Evolutionary conservation across 2,329 filamentous ascomycete species (phyloP).

Genomic region (Alternaria hordeiaustralica): DNA sequence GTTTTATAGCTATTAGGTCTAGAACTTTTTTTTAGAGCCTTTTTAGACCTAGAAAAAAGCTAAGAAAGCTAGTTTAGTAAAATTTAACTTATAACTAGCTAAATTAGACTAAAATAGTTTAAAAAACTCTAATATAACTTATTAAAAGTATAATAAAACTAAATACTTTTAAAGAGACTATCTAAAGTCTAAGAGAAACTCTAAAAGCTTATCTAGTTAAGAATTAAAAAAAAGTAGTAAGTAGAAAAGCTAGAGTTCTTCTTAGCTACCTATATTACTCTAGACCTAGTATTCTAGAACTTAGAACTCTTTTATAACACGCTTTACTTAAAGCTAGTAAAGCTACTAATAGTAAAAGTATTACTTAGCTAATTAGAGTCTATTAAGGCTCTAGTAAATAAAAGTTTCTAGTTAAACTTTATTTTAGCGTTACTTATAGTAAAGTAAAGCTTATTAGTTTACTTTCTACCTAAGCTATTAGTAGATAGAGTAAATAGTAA

Average conservation of each 20-base stretch:
- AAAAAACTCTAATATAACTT: not conserved
- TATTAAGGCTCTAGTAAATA: too few species aligned
- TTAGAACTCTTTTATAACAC: too few species aligned
- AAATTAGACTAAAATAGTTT: not conserved
- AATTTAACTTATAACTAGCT: not conserved
- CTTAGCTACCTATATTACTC: not conserved
- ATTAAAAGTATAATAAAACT: not conserved
- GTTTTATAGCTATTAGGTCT: not conserved
- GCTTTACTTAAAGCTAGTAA: too few species aligned
- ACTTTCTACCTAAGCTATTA: too few species aligned
- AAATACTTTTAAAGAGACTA: not conserved
- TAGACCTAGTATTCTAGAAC: not conserved
- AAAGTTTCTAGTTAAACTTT: too few species aligned
- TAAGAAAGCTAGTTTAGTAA: not conserved
- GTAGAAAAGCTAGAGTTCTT: not conserved
- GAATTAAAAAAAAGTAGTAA: not conserved
- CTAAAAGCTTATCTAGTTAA: not conserved
- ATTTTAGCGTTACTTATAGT: too few species aligned
- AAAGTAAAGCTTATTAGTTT: too few species aligned
- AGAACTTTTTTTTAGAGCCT: not conserved
- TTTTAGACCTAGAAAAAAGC: not conserved
- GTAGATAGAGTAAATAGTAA: too few species aligned
- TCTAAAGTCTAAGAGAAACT: not conserved
- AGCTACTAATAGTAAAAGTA: too few species aligned
- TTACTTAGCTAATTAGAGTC: too few species aligned